Evolutionary conservation across 2,329 filamentous ascomycete species (phyloP).

Genomic region (Aspergillus calidoustus): DNA sequence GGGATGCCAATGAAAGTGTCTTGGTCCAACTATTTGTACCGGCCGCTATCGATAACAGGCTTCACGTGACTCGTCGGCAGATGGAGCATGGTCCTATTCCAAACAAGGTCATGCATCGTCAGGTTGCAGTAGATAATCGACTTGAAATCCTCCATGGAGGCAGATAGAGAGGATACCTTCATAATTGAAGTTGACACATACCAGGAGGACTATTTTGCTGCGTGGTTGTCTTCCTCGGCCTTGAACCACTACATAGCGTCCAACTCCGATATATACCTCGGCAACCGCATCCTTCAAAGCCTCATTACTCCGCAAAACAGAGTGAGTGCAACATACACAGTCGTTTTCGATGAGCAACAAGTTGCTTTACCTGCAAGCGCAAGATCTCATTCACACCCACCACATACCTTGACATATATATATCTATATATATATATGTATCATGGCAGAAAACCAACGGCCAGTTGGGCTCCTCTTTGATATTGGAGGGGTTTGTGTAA

Average conservation of each 20-base stretch:
- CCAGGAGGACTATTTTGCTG: not conserved
- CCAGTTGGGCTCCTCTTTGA: constrained; percentile 87
- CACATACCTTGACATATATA: not conserved
- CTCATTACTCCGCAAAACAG: constrained; percentile 15
- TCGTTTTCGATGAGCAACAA: not conserved
- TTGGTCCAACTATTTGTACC: not conserved
- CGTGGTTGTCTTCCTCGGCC: constrained; percentile 14
- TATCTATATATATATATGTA: not conserved
- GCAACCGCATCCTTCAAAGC: constrained; percentile 7
- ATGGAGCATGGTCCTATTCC: not conserved
- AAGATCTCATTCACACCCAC: not conserved
- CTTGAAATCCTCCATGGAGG: not conserved
- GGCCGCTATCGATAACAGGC: constrained; percentile 17
- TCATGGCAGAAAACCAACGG: constrained; percentile 49
- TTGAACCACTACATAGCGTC: not conserved
- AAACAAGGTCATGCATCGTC: not conserved
- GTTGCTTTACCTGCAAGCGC: not conserved
- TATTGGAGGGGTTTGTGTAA: constrained; percentile 94
- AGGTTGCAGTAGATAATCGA: not conserved
- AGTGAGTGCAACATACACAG: constrained; percentile 4
- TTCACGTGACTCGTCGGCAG: constrained; percentile 19
- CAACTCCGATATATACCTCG: constrained; percentile 18
- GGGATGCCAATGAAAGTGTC: not conserved
- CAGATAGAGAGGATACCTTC: not conserved
- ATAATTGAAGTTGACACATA: not conserved